These are phyloP conservation scores for Paramarasmius palmivorus DNA, from an alignment of 1,284 basidiomycete species.

Conservation along the genomic window DNA sequence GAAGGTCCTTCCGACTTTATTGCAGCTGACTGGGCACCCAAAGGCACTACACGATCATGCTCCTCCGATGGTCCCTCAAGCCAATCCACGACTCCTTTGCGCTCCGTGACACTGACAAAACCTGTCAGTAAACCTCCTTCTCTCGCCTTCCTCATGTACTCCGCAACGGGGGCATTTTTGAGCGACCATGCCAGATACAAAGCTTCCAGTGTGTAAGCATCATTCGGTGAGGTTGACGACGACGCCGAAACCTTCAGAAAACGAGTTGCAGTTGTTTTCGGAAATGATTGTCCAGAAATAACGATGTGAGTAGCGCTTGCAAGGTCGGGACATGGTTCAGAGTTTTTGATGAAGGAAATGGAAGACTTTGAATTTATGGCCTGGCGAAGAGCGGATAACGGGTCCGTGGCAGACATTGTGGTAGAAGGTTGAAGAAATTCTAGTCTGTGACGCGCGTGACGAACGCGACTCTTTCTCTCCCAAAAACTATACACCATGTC, in stretches of 20 bases:
- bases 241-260: neutral
- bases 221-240: slow-evolving; percentile 23
- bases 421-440: neutral
- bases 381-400: slow-evolving; percentile 1
- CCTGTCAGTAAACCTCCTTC: slow-evolving; percentile 70
- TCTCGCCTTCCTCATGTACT: slow-evolving; percentile 85
- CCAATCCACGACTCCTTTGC: slow-evolving; percentile 83
- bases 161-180: slow-evolving; percentile 70
- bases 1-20: neutral
- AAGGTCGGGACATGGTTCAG: neutral
- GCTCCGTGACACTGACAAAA: slow-evolving; percentile 85
- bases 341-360: neutral
- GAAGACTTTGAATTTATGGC: neutral
- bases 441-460: slow-evolving; percentile 2
- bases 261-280: neutral
- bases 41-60: slow-evolving; percentile 22
- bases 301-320: neutral
- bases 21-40: neutral
- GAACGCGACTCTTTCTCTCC: slow-evolving; percentile 6
- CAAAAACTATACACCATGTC: slow-evolving; percentile 30
- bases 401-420: slow-evolving; percentile 7
- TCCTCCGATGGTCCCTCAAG: slow-evolving; percentile 65
- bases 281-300: neutral
- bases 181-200: slow-evolving; percentile 81
- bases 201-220: slow-evolving; percentile 80